Conservation (phyloP, 306 rosid species). For the Ammopiptanthus mongolicus region DNA sequence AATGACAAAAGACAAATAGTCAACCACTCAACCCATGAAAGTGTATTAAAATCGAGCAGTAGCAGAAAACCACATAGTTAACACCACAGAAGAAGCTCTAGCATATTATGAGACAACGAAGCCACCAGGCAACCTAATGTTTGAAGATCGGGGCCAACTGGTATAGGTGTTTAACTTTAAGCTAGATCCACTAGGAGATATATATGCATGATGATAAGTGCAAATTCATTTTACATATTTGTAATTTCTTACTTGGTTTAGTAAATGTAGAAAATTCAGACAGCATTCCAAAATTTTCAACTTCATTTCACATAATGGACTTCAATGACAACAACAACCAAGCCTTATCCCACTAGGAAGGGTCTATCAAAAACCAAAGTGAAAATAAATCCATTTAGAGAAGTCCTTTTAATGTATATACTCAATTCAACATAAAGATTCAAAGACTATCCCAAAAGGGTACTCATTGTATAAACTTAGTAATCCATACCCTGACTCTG, state of each 20-base stretch:
- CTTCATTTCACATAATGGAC: too few relatives aligned
- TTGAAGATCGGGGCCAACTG: not conserved
- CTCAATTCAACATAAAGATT: not conserved
- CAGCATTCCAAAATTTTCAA: not conserved
- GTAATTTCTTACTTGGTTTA: not conserved
- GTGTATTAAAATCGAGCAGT: not conserved
- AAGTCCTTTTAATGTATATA: too few relatives aligned
- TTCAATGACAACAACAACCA: not conserved
- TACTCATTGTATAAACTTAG: not conserved
- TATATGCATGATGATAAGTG: not conserved
- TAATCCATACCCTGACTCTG: slow-evolving; percentile 45
- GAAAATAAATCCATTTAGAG: not conserved
- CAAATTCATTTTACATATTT: not conserved
- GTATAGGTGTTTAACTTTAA: not conserved
- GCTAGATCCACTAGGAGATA: not conserved
- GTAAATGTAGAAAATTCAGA: not conserved
- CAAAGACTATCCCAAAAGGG: not conserved
- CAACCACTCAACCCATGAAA: not conserved
- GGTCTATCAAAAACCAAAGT: not conserved
- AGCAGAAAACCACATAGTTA: not conserved
- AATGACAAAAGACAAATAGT: not conserved
- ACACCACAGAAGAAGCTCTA: not conserved
- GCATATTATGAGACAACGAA: not conserved
- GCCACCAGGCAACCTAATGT: not conserved
- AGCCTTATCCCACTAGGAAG: too few relatives aligned